Evolutionary conservation across 2,329 filamentous ascomycete genomes (phyloP).

Genomic region (Talaromyces albobiverticillius): DNA sequence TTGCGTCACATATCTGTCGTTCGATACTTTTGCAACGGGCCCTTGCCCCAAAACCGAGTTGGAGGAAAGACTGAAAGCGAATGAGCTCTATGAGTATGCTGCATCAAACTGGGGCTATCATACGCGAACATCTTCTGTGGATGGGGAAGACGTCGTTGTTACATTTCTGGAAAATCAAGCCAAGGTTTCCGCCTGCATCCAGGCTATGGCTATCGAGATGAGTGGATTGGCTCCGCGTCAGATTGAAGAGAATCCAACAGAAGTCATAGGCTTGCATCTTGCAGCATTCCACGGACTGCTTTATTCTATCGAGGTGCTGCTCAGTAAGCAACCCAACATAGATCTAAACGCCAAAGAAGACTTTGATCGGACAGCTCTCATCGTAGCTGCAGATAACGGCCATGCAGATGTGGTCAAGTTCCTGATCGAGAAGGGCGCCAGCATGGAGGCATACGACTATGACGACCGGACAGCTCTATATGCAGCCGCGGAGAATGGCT

Average conservation of each 20-base stretch:
- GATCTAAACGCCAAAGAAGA: neutral
- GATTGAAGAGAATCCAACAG: neutral
- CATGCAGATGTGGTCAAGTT: neutral
- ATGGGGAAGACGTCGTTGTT: neutral
- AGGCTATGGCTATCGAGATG: neutral
- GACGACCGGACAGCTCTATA: conserved; percentile 16
- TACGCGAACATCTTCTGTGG: neutral
- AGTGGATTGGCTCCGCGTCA: neutral
- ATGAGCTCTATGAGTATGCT: conserved; percentile 19
- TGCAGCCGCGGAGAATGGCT: conserved; percentile 15
- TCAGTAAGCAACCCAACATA: neutral
- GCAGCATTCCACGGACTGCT: conserved; percentile 10
- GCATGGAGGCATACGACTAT: conserved; percentile 3
- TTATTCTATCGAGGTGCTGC: neutral
- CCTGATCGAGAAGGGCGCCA: neutral
- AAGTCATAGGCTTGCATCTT: conserved; percentile 6
- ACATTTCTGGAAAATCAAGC: neutral
- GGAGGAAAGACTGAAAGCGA: neutral
- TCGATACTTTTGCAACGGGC: conserved; percentile 16
- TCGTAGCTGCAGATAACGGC: conserved; percentile 44
- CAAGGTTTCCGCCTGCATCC: conserved; percentile 19
- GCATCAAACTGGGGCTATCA: conserved; percentile 20
- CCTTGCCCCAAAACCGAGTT: neutral
- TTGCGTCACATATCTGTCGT: conserved; percentile 24
- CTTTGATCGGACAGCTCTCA: neutral